Evolutionary conservation across 768 basidiomycete species (phyloP).

Genomic region (Mycena haematopus): DNA sequence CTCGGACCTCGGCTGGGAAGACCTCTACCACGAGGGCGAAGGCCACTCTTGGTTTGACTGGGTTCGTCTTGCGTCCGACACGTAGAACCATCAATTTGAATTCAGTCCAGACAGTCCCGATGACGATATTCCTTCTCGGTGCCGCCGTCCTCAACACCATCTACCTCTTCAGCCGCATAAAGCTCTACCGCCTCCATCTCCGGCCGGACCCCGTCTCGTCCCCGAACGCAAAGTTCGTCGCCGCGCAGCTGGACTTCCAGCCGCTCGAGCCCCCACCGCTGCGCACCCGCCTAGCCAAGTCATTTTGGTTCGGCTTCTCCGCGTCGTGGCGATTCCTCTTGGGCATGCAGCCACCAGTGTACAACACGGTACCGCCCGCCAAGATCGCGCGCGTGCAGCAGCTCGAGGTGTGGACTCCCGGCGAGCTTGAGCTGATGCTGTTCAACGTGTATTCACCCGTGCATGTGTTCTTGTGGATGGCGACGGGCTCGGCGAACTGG

Average conservation of each 20-base stretch:
- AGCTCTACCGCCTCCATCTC: conserved; percentile 70
- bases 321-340: conserved; percentile 72
- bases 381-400: conserved; percentile 69
- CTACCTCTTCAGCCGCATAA: conserved; percentile 74
- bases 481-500: conserved; percentile 77
- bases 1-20: conserved; percentile 80
- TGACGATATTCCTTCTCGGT: conserved; percentile 60
- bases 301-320: conserved; percentile 59
- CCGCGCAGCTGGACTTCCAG: conserved; percentile 55
- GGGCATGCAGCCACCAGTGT: conserved; percentile 58
- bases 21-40: conserved; percentile 72
- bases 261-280: conserved; percentile 53
- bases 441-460: conserved; percentile 82
- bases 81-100: not conserved
- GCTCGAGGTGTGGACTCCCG: conserved; percentile 80
- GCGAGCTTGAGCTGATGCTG: conserved; percentile 70
- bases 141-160: conserved; percentile 65
- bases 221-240: conserved; percentile 71
- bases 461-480: conserved; percentile 77
- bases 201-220: conserved; percentile 71
- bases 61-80: conserved; percentile 50
- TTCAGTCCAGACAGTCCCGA: conserved; percentile 62
- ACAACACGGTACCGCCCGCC: conserved; percentile 42
- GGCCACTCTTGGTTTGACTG: conserved; percentile 80
- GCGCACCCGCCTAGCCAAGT: conserved; percentile 46